phyloP scores from a whole-genome alignment of 2,329 filamentous ascomycete genomes.

The Metarhizium brunneum region DNA sequence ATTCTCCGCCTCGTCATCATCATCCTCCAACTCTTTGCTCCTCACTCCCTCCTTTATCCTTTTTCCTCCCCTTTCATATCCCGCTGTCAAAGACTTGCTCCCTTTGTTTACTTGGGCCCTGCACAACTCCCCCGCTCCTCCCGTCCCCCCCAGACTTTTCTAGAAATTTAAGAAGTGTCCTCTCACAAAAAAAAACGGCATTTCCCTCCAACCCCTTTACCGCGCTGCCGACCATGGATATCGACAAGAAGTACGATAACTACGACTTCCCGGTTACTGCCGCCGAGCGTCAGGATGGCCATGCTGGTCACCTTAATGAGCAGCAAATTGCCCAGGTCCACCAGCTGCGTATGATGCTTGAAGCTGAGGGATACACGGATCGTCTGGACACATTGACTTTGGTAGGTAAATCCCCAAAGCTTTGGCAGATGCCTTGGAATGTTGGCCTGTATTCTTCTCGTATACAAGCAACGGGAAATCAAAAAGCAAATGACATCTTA shows the following conservation, averaged over 20 bases:
- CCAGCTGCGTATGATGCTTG: conserved; percentile 77
- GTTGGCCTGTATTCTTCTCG: not conserved
- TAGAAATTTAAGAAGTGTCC: not conserved
- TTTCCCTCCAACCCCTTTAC: not conserved
- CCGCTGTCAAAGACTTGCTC: not conserved
- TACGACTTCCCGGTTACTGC: conserved; percentile 86
- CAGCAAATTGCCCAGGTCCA: conserved; percentile 83
- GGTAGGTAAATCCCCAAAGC: conserved; percentile 39
- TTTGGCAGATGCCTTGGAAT: not conserved
- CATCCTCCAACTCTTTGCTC: not conserved
- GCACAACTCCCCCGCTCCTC: not conserved
- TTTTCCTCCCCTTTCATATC: not conserved
- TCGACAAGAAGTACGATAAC: conserved; percentile 89
- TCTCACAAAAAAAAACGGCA: not conserved
- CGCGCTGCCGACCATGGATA: conserved; percentile 33
- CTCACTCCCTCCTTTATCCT: not conserved
- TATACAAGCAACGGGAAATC: not conserved
- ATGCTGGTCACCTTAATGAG: conserved; percentile 78
- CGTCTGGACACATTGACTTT: conserved; percentile 87
- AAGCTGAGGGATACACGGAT: conserved; percentile 72
- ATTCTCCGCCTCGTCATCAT: not conserved
- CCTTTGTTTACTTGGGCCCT: not conserved
- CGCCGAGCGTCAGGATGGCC: conserved; percentile 60
- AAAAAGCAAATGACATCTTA: conserved; percentile 5
- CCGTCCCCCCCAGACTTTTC: not conserved